phyloP scores from a whole-genome alignment of 2,329 filamentous ascomycete species.

The Penicillium glabrum region DNA sequence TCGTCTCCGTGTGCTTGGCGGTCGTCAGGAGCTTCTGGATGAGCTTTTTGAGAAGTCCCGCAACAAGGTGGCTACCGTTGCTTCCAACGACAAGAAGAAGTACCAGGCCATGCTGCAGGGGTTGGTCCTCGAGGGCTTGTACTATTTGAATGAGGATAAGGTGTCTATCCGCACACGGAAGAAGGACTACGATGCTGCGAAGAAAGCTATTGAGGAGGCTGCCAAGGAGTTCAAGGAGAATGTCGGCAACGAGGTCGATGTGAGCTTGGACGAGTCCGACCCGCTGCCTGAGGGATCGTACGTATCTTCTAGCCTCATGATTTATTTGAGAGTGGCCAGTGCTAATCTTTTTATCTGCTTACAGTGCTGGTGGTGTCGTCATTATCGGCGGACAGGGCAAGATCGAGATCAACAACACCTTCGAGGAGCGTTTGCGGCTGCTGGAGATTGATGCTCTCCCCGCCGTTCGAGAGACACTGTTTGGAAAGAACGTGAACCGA shows the following conservation, averaged over 20 bases:
- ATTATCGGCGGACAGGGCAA: slow-evolving; percentile 83
- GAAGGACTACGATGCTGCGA: slow-evolving; percentile 72
- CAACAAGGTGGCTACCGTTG: slow-evolving; percentile 66
- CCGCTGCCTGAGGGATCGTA: slow-evolving; percentile 80
- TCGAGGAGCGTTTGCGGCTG: slow-evolving; percentile 84
- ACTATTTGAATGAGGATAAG: slow-evolving; percentile 79
- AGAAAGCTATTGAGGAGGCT: slow-evolving; percentile 76
- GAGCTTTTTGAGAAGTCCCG: slow-evolving; percentile 79
- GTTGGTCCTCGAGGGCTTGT: slow-evolving; percentile 84
- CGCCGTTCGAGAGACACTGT: slow-evolving; percentile 78
- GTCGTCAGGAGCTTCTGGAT: slow-evolving; percentile 88
- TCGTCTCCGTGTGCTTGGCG: slow-evolving; percentile 80
- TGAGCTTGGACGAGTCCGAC: slow-evolving; percentile 75
- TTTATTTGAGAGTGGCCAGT: neutral
- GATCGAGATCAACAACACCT: slow-evolving; percentile 98
- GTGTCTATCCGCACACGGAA: slow-evolving; percentile 74
- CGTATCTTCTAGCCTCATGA: slow-evolving; percentile 43
- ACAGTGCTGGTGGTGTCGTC: slow-evolving; percentile 77
- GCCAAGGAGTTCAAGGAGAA: slow-evolving; percentile 81
- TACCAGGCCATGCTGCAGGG: slow-evolving; percentile 77
- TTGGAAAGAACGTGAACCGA: slow-evolving; percentile 92
- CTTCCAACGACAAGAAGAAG: slow-evolving; percentile 56
- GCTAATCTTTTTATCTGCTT: neutral
- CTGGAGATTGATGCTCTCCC: slow-evolving; percentile 84
- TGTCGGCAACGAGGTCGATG: slow-evolving; percentile 66